Percentiles rank a stretch among this genome's conserved stretches.
These are phyloP conservation scores for Gentiana straminea DNA, from an alignment of 257 asterid genomes.

Conservation along the genomic window DNA sequence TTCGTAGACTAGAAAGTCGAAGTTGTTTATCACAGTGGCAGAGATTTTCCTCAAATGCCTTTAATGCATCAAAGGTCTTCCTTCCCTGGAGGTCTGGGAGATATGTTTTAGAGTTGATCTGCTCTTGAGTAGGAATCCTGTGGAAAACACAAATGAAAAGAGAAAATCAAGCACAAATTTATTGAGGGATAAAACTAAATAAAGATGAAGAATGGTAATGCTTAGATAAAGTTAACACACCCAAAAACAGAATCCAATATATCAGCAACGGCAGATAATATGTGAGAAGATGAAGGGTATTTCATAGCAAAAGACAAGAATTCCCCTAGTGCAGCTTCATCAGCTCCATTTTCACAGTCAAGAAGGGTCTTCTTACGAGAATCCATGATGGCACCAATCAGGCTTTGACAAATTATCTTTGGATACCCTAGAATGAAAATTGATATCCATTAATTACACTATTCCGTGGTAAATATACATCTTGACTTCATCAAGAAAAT, in stretches of 20 bases:
- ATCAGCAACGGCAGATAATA: constrained; percentile 75
- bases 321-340: constrained; percentile 31
- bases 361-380: constrained; percentile 41
- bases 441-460: constrained; percentile 5
- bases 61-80: constrained; percentile 36
- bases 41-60: constrained; percentile 52
- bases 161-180: constrained; percentile 1
- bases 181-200: background rate
- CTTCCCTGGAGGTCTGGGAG: constrained; percentile 41
- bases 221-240: constrained; percentile 18
- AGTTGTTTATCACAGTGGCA: constrained; percentile 47
- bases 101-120: constrained; percentile 25
- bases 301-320: constrained; percentile 61
- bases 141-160: constrained; percentile 17
- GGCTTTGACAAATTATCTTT: constrained; percentile 42
- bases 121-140: constrained; percentile 30
- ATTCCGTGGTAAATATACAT: background rate
- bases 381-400: constrained; percentile 64
- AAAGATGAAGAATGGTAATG: background rate
- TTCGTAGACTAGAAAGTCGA: constrained; percentile 70
- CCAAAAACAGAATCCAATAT: constrained; percentile 48
- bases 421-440: constrained; percentile 28
- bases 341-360: constrained; percentile 24
- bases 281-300: constrained; percentile 51
- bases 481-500: background rate